A percentile compares a stretch with the other conserved stretches of the same genome.
phyloP scores from a whole-genome alignment of 106 monocot genomes.

The Cymbidium sinense region DNA sequence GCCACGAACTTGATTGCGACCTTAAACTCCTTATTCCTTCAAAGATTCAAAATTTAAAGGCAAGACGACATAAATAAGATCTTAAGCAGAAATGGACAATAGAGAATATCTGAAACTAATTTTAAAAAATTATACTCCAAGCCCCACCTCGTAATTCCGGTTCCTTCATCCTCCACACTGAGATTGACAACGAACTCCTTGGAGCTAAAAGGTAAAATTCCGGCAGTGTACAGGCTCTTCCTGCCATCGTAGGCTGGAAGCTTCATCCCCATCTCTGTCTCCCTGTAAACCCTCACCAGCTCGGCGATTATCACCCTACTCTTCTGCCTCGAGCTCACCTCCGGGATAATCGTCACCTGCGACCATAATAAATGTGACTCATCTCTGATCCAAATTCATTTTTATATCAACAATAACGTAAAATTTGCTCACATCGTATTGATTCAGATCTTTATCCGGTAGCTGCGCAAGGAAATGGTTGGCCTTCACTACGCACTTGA shows the following conservation, averaged over 20 bases:
- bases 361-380: neutral
- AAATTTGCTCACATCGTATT: constrained; percentile 69
- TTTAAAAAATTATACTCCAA: neutral
- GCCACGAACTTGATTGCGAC: constrained; percentile 81
- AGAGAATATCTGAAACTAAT: neutral
- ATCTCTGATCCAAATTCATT: neutral
- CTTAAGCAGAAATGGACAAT: constrained; percentile 7
- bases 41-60: neutral
- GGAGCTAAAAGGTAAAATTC: constrained; percentile 54
- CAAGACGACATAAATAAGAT: neutral
- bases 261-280: constrained; percentile 59
- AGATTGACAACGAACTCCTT: constrained; percentile 70
- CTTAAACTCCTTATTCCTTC: constrained; percentile 61
- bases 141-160: constrained; percentile 24
- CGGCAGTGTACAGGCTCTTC: constrained; percentile 82
- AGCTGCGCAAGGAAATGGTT: constrained; percentile 87
- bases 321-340: constrained; percentile 45
- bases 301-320: constrained; percentile 66
- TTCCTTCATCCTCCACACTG: constrained; percentile 45
- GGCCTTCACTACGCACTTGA: constrained; percentile 86
- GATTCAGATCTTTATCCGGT: constrained; percentile 76
- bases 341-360: constrained; percentile 68
- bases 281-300: constrained; percentile 55
- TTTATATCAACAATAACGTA: neutral
- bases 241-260: constrained; percentile 89